A percentile compares a stretch with the other conserved stretches of the same genome.
phyloP scores from a whole-genome alignment of 2,329 filamentous ascomycete genomes.

The Leptographium lundbergii region DNA sequence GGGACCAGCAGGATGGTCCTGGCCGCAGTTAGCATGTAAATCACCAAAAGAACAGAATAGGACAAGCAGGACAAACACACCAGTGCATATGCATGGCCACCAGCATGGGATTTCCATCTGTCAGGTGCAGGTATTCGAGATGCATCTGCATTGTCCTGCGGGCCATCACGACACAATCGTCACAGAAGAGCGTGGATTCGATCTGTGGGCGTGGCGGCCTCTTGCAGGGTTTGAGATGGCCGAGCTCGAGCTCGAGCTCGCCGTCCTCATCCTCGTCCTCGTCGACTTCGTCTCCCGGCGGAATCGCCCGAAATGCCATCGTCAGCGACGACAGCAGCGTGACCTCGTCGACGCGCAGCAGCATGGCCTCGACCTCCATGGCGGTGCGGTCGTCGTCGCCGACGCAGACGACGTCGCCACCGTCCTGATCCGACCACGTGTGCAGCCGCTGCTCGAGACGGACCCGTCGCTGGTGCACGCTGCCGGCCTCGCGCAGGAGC shows the following conservation, averaged over 20 bases:
- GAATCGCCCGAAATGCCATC: slow-evolving; percentile 37
- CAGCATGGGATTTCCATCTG: slow-evolving; percentile 25
- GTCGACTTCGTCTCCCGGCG: slow-evolving; percentile 7
- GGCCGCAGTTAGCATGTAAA: background rate
- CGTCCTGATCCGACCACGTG: background rate
- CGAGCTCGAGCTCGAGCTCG: slow-evolving; percentile 8
- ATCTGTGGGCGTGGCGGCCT: slow-evolving; percentile 1
- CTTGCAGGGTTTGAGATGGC: background rate
- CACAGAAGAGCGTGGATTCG: slow-evolving; percentile 8
- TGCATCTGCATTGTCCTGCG: slow-evolving; percentile 31
- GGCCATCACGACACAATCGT: slow-evolving; percentile 36
- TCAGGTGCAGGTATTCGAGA: slow-evolving; percentile 15
- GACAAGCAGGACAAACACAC: slow-evolving; percentile 30
- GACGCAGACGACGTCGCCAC: background rate
- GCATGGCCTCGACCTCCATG: slow-evolving; percentile 15
- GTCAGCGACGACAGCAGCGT: slow-evolving; percentile 35
- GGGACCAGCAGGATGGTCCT: slow-evolving; percentile 44
- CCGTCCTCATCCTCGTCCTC: slow-evolving; percentile 14
- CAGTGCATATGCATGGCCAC: slow-evolving; percentile 37
- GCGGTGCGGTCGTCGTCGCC: background rate
- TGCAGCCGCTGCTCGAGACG: background rate
- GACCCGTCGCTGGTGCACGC: background rate
- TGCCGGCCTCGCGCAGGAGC: slow-evolving; percentile 16
- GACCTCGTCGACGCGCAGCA: slow-evolving; percentile 34
- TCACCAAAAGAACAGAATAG: background rate